Evolutionary conservation across 1,139 yeast genomes (phyloP).

Genomic region (Meyerozyma smithsonii): DNA sequence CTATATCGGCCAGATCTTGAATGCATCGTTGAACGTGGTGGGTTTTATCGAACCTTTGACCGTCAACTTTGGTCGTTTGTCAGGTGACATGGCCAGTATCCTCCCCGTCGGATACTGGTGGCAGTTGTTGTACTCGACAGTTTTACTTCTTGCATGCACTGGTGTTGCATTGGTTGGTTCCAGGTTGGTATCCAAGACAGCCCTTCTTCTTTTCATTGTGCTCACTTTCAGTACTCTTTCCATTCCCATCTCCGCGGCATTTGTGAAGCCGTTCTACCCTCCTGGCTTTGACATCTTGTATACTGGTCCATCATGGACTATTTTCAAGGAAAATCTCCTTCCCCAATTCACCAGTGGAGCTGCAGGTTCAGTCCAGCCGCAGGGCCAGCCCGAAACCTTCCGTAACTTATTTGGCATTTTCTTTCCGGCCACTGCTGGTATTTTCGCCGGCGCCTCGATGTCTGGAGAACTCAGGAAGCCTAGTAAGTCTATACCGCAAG

Average conservation of each 20-base stretch:
- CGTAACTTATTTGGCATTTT: slow-evolving; percentile 87
- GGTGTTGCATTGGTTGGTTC: slow-evolving; percentile 81
- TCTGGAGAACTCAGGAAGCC: slow-evolving; percentile 90
- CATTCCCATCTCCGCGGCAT: slow-evolving; percentile 70
- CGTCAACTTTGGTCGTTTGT: slow-evolving; percentile 55
- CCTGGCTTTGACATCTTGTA: slow-evolving; percentile 49
- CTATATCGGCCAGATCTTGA: slow-evolving; percentile 71
- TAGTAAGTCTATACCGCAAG: slow-evolving; percentile 82
- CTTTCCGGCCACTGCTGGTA: slow-evolving; percentile 98
- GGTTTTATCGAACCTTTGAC: slow-evolving; percentile 73
- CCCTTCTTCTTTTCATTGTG: slow-evolving; percentile 65
- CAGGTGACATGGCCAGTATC: slow-evolving; percentile 51
- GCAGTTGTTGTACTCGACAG: slow-evolving; percentile 60
- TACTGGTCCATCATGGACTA: slow-evolving; percentile 69
- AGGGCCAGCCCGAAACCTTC: slow-evolving; percentile 60
- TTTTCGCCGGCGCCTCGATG: slow-evolving; percentile 98
- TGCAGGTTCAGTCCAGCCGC: slow-evolving; percentile 73
- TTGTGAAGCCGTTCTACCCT: slow-evolving; percentile 50
- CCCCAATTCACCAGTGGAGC: slow-evolving; percentile 88
- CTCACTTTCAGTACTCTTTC: slow-evolving; percentile 72
- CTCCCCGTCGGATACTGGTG: slow-evolving; percentile 54
- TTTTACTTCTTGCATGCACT: slow-evolving; percentile 67
- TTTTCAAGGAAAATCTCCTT: slow-evolving; percentile 58
- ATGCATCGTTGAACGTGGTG: slow-evolving; percentile 73
- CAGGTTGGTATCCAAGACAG: slow-evolving; percentile 76